These are phyloP conservation scores for Peltaster fructicola DNA, from an alignment of 2,329 filamentous ascomycete species.

Conservation along the genomic window DNA sequence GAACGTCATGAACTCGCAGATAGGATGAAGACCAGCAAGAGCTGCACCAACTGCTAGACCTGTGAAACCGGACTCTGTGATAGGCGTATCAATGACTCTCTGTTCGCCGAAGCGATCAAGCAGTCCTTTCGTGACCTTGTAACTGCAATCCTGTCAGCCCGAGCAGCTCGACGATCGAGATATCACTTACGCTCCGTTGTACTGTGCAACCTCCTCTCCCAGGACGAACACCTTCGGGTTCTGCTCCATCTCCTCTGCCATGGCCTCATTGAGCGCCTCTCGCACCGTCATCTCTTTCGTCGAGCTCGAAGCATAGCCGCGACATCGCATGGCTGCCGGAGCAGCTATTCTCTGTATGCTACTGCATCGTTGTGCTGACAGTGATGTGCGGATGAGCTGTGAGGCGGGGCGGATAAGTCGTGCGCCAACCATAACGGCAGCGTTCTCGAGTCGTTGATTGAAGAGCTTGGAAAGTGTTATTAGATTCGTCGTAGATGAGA, in stretches of 20 bases:
- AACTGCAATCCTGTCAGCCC: conserved; percentile 29
- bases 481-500: too few relatives aligned
- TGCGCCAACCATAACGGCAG: conserved; percentile 37
- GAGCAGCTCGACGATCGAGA: too few relatives aligned
- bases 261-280: conserved; percentile 93
- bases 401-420: conserved; percentile 47
- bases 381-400: conserved; percentile 41
- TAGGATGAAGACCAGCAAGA: conserved; percentile 79
- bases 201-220: conserved; percentile 97
- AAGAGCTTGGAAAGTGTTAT: conserved; percentile 1
- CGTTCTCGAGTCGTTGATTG: conserved; percentile 2
- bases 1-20: conserved; percentile 99
- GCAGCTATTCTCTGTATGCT: conserved; percentile 32
- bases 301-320: conserved; percentile 43
- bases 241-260: conserved; percentile 88
- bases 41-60: conserved; percentile 91
- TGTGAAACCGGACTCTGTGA: conserved; percentile 90
- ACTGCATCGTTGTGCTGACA: conserved; percentile 26
- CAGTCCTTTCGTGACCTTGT: conserved; percentile 98
- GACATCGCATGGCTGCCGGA: conserved; percentile 27
- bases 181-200: conserved; percentile 81
- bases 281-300: conserved; percentile 90
- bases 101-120: conserved; percentile 94
- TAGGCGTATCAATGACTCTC: conserved; percentile 94
- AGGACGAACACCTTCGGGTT: conserved; percentile 93